Evolutionary conservation across 2,329 filamentous ascomycete genomes (phyloP).

Genomic region (Trichoderma hamatum): DNA sequence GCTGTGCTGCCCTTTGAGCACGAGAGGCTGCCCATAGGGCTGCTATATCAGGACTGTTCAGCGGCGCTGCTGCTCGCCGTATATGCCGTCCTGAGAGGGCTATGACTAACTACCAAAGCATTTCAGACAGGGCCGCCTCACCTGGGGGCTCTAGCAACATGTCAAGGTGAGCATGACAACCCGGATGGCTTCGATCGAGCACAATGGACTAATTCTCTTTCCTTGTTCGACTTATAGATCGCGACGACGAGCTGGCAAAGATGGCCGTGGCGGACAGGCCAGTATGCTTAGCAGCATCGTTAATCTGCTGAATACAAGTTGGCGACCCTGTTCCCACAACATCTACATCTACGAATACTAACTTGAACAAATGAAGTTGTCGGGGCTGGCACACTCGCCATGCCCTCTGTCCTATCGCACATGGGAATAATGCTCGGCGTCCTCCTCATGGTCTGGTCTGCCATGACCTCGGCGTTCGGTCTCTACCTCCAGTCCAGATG

Average conservation of each 20-base stretch:
- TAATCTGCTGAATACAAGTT: constrained; percentile 96
- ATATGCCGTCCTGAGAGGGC: constrained; percentile 32
- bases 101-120: constrained; percentile 61
- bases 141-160: constrained; percentile 49
- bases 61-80: constrained; percentile 5
- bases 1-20: constrained; percentile 5
- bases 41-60: constrained; percentile 2
- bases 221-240: constrained; percentile 42
- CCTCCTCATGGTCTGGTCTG: constrained; percentile 88
- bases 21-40: neutral
- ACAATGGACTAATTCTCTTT: constrained; percentile 23
- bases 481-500: constrained; percentile 94
- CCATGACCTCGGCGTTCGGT: constrained; percentile 84
- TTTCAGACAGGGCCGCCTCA: constrained; percentile 52
- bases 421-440: constrained; percentile 89
- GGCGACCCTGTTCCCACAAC: constrained; percentile 34
- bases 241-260: constrained; percentile 69
- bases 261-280: constrained; percentile 74
- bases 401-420: constrained; percentile 94
- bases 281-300: constrained; percentile 89
- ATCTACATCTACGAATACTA: constrained; percentile 26
- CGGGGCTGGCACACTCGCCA: constrained; percentile 88
- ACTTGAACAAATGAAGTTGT: constrained; percentile 63
- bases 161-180: constrained; percentile 46
- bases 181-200: neutral